Base-by-base conservation (phyloP, 495 filamentous ascomycete genomes). In the Trichodelitschia bisporula region DNA sequence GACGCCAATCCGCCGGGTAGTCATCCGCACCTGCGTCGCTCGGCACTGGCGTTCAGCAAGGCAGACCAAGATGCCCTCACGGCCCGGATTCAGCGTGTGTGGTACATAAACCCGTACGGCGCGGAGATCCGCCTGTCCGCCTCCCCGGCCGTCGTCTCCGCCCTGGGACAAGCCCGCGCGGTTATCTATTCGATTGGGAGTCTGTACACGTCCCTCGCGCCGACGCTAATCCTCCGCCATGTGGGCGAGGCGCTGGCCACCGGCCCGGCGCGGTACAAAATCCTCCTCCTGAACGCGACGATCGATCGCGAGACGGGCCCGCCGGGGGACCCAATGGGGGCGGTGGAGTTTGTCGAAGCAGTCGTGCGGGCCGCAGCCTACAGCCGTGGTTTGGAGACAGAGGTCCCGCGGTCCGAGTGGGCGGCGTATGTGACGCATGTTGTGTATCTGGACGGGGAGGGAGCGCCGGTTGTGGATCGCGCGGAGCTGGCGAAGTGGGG, bases 41-140 rank as follows among this genome's bases (percentile, higher is more conserved):
- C 69, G 28, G 72, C 82, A 42, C 77, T 93, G 39, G 49, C 53
- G 15, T 86, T 91, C 52, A 66, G 56, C 52, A 95, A 95, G 48
- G 29, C 18, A 8, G 41, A 59, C n/a, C 60, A 72, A 41, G 60
- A 70, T 26, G 74, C 79, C 32, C 60, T 93, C 4, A 61, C 74
- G 0, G 61, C 72, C 4, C 64, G 73, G 21, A 91, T 95, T 39
- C 54, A 64, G 39, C 61, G 84, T 4, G 62, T 95, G 38, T 93
- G 77, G 79, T 95, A 93, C 54, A 93, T 95, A 51, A 93, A 91
- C 48, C 80, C 80, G 1, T 95, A 92, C 53, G 84, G 84, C 16
- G 65, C 72, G 41, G 82, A 92, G 50, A 92, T 95, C 45, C 62
- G 69, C 15, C 76, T 77, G 0, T 51, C 64, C 0, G 72, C 77